Percentiles rank a stretch among this genome's conserved stretches.
phyloP scores from a whole-genome alignment of 768 basidiomycete species.

The Russula vinacea region DNA sequence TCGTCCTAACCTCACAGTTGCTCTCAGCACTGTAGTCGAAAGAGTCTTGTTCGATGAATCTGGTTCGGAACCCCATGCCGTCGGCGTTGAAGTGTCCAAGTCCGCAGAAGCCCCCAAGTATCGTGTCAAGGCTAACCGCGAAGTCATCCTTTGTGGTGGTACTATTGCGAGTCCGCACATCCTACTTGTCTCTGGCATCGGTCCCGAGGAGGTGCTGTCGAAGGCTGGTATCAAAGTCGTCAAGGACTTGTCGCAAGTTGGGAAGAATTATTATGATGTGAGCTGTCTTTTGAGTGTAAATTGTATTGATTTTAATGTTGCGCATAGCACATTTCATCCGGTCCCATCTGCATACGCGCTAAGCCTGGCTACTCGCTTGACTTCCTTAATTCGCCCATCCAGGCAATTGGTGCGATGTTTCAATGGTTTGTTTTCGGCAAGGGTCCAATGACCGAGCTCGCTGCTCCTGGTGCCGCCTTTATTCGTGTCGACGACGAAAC shows the following conservation, averaged over 20 bases:
- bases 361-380: constrained; percentile 27
- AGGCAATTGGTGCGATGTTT: constrained; percentile 12
- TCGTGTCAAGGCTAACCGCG: constrained; percentile 24
- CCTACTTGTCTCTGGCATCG: constrained; percentile 44
- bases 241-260: constrained; percentile 25
- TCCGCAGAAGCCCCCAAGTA: constrained; percentile 14
- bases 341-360: constrained; percentile 18
- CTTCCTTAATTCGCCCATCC: constrained; percentile 24
- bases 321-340: constrained; percentile 20
- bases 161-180: constrained; percentile 38
- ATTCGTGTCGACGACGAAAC: constrained; percentile 25
- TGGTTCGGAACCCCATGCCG: constrained; percentile 19
- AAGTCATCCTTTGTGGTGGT: constrained; percentile 33
- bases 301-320: neutral
- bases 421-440: constrained; percentile 19
- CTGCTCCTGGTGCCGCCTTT: constrained; percentile 25
- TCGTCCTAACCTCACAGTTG: constrained; percentile 27
- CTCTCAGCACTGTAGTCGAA: constrained; percentile 19
- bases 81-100: constrained; percentile 26
- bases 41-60: constrained; percentile 23
- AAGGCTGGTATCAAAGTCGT: constrained; percentile 33
- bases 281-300: neutral
- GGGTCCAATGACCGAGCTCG: constrained; percentile 20
- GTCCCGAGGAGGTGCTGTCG: constrained; percentile 37
- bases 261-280: constrained; percentile 28